Conservation (phyloP, 1,139 yeast species). For the Geotrichum histeridarum region DNA sequence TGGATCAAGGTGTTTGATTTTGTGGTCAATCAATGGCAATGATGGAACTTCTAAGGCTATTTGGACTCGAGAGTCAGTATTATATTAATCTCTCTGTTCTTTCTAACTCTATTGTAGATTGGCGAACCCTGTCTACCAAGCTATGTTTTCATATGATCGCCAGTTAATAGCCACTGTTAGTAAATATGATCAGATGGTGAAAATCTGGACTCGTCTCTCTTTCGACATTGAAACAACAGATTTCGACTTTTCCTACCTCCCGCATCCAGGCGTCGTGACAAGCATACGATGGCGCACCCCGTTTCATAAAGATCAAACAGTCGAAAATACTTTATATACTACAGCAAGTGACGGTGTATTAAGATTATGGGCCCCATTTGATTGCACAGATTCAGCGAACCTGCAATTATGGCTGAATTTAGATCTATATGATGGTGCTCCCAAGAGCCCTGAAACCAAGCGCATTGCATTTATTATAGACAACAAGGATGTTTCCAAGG, state of each 20-base stretch:
- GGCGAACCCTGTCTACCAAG: constrained; percentile 51
- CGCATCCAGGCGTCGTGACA: constrained; percentile 58
- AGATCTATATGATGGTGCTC: constrained; percentile 36
- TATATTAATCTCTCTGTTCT: neutral
- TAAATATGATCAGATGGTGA: constrained; percentile 58
- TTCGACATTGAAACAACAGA: constrained; percentile 62
- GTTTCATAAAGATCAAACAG: constrained; percentile 26
- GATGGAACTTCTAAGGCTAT: constrained; percentile 35
- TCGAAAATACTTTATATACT: constrained; percentile 52
- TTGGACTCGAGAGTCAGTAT: constrained; percentile 52
- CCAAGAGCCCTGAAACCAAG: constrained; percentile 25
- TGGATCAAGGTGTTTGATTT: constrained; percentile 53
- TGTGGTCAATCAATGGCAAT: constrained; percentile 51
- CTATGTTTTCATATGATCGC: constrained; percentile 59
- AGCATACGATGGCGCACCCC: constrained; percentile 36
- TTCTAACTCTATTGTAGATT: constrained; percentile 18
- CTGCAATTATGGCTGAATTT: constrained; percentile 58
- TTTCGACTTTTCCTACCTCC: constrained; percentile 66
- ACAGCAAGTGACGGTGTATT: constrained; percentile 51
- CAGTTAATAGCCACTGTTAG: constrained; percentile 57
- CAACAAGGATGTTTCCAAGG: constrained; percentile 45
- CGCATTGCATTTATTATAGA: constrained; percentile 54
- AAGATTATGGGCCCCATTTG: constrained; percentile 71
- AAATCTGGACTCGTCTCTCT: constrained; percentile 72
- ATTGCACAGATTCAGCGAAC: constrained; percentile 36